phyloP scores from a whole-genome alignment of 148 eudicot genomes.

The Oxyria digyna region DNA sequence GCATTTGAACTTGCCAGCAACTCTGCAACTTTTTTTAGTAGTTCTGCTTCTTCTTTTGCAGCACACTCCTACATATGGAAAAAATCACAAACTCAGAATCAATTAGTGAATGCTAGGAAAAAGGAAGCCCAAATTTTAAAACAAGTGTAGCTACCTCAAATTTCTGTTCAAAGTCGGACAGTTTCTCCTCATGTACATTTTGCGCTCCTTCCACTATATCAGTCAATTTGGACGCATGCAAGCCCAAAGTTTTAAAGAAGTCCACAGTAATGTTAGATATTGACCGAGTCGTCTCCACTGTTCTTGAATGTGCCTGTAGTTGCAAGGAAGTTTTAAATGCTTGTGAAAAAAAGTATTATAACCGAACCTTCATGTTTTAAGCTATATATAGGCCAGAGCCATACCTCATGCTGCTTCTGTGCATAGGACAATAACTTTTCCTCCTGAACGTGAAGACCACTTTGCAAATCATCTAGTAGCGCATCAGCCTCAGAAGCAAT shows the following conservation, averaged over 20 bases:
- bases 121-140: neutral
- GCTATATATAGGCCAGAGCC: conserved; percentile 6
- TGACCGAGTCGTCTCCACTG: conserved; percentile 67
- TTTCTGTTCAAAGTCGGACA: conserved; percentile 75
- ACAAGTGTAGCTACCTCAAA: conserved; percentile 52
- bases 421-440: conserved; percentile 60
- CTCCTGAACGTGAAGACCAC: conserved; percentile 59
- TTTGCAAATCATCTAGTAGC: conserved; percentile 70
- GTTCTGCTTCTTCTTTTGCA: conserved; percentile 72
- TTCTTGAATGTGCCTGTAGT: conserved; percentile 82
- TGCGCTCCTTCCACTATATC: conserved; percentile 76
- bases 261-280: conserved; percentile 61
- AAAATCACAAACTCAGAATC: conserved; percentile 5
- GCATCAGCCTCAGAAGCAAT: conserved; percentile 77
- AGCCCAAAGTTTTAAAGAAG: conserved; percentile 65
- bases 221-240: conserved; percentile 68
- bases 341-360: neutral
- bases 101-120: neutral
- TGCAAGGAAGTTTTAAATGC: neutral
- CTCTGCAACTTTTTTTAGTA: conserved; percentile 84
- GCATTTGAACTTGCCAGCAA: conserved; percentile 90
- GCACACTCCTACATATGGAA: conserved; percentile 59
- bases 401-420: conserved; percentile 69
- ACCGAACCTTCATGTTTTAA: neutral
- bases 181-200: conserved; percentile 54